Base-by-base conservation (phyloP, 306 rosid genomes). In the Adenanthera pavonina region DNA sequence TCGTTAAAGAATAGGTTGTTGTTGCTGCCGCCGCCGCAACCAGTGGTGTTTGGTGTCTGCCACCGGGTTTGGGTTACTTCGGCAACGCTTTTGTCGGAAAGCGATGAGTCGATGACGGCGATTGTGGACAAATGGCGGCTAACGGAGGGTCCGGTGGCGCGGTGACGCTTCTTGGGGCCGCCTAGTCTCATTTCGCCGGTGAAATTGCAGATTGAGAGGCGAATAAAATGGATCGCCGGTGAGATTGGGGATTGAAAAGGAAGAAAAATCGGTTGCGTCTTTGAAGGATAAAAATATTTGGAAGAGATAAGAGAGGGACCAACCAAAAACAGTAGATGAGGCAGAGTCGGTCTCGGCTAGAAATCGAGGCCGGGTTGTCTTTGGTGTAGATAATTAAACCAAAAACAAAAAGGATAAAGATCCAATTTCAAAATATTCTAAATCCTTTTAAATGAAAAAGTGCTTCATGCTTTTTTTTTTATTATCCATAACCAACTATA, bases 91-190 rank as follows among this genome's bases (percentile, higher is more conserved):
- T 51, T 72, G 47, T 82, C 85, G 82, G 87, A 77, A 73, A 71
- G 7, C 2, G 72, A 49, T 25, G 90, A 75, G 65, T 77, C 79
- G 69, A 78, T 53, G 65, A 66, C 69, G 44, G 75, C 75, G 43
- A 87, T 75, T 44, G 86, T 44, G 77, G 86, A 72, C 81, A 87
- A 80, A 47, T 84, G 86, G 52, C 88, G 85, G 65, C 79, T 77
- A 40, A 77, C 44, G 68, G 90, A 68, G 53, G 52, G 8, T 0
- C 36, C 73, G 17, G 53, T 47, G 82, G 88, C 87, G 77, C 97
- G 97, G 47, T 81, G 98, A 84, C 93, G 86, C 85, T 91, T 91
- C 81, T 84, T 91, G 17, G 83, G 69, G 78, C 83, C 67, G 49
- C 83, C 74, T 68, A 67, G 79, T 6, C 72, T 82, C 86, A 91